Conservation (phyloP, 139 green algal genomes). For the Diplosphaera chodatii region DNA sequence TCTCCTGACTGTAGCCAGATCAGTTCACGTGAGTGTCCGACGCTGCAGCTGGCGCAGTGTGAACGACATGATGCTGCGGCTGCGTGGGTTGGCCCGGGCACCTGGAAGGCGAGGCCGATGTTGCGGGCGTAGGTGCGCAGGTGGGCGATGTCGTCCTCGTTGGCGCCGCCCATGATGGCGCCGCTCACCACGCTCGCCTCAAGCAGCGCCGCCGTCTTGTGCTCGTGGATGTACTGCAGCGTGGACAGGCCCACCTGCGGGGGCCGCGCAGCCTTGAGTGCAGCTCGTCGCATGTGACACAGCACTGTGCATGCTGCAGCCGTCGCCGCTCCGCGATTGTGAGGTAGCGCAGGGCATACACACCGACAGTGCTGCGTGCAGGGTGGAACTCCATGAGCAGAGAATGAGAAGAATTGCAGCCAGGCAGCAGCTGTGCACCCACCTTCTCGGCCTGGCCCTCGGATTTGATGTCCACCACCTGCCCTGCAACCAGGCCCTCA, state of each 20-base stretch:
- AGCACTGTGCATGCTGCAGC: too few species aligned
- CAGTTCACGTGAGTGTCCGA: too few species aligned
- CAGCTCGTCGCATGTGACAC: background rate
- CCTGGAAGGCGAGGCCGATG: slow-evolving; percentile 98
- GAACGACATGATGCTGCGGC: too few species aligned
- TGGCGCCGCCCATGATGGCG: slow-evolving; percentile 78
- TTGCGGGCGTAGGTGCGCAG: slow-evolving; percentile 86
- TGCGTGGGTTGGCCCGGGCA: slow-evolving; percentile 15
- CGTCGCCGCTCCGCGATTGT: too few species aligned
- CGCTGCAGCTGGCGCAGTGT: too few species aligned
- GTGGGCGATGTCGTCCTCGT: slow-evolving; percentile 77
- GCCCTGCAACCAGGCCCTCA: slow-evolving; percentile 91
- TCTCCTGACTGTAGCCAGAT: too few species aligned
- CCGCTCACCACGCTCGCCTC: slow-evolving; percentile 88
- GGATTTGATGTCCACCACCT: slow-evolving; percentile 94
- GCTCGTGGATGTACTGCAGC: slow-evolving; percentile 97
- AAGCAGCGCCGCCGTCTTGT: slow-evolving; percentile 98
- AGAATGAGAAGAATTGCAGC: too few species aligned
- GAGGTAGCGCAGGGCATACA: too few species aligned
- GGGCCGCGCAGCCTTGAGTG: background rate
- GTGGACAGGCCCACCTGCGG: slow-evolving; percentile 74
- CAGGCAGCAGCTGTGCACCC: too few species aligned
- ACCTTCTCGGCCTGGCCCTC: slow-evolving; percentile 71
- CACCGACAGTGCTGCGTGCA: too few species aligned
- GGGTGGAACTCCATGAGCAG: too few species aligned